A percentile compares a stretch with the other conserved stretches of the same genome.
Conservation (phyloP, 1,284 basidiomycete genomes). For the Cyathus pygmaeus region DNA sequence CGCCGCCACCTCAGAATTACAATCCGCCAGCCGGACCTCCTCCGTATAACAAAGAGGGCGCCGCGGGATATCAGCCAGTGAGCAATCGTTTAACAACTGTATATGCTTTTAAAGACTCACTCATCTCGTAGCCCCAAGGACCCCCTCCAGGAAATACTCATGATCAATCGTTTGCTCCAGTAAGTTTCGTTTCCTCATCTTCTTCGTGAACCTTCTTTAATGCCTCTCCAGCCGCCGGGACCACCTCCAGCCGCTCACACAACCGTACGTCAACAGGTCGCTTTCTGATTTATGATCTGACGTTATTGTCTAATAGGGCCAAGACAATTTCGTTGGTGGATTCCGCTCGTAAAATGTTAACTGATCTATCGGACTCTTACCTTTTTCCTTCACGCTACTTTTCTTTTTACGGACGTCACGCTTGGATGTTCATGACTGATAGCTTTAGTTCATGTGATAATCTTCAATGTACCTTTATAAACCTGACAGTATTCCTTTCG, state of each 20-base stretch:
- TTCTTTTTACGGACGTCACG: background rate
- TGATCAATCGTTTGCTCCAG: background rate
- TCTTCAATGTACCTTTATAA: too few relatives aligned
- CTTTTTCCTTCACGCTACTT: background rate
- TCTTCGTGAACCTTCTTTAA: background rate
- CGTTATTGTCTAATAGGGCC: background rate
- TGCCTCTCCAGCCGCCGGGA: slow-evolving; percentile 5
- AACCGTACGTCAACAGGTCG: background rate
- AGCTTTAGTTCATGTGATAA: too few relatives aligned
- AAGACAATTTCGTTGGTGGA: slow-evolving; percentile 10
- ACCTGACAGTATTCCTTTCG: too few relatives aligned
- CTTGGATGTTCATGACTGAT: too few relatives aligned
- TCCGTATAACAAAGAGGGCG: slow-evolving; percentile 11
- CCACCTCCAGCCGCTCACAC: slow-evolving; percentile 11
- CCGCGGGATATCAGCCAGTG: slow-evolving; percentile 1
- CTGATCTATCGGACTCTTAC: background rate
- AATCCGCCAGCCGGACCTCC: slow-evolving; percentile 6
- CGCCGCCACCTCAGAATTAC: background rate
- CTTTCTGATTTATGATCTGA: background rate
- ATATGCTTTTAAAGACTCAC: too few relatives aligned
- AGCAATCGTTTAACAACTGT: background rate
- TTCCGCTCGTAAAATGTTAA: background rate
- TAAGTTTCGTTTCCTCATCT: background rate
- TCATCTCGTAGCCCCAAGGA: too few relatives aligned
- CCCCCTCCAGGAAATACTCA: background rate